These are phyloP conservation scores for Ulota crispa DNA, from an alignment of 225 moss, liverwort and hornwort genomes.

Conservation along the genomic window DNA sequence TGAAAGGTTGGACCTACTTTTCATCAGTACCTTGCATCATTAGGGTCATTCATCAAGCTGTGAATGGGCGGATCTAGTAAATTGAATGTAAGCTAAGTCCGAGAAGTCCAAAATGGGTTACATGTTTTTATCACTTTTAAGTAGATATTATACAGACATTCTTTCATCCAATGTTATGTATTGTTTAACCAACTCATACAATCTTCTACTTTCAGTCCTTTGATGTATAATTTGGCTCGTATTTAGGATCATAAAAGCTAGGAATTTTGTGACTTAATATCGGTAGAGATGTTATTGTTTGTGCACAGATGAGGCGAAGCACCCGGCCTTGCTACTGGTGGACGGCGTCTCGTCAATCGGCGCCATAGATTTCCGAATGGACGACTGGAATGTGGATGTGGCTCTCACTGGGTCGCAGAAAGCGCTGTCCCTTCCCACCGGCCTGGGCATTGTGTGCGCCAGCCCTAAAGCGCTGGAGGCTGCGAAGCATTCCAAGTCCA, in stretches of 20 bases:
- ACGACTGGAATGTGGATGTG: constrained; percentile 94
- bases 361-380: constrained; percentile 87
- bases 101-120: neutral
- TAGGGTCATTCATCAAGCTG: neutral
- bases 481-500: constrained; percentile 68
- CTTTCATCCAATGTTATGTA: no score
- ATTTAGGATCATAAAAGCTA: neutral
- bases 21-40: neutral
- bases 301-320: constrained; percentile 62
- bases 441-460: constrained; percentile 87
- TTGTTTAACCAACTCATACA: no score
- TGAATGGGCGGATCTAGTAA: neutral
- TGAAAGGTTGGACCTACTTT: neutral
- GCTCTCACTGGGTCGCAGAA: constrained; percentile 94
- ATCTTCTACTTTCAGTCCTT: no score
- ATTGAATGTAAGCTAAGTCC: neutral
- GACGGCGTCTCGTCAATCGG: constrained; percentile 96
- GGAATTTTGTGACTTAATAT: neutral
- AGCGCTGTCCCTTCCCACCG: constrained; percentile 82
- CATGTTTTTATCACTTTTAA: neutral
- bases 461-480: constrained; percentile 85
- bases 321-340: constrained; percentile 83
- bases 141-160: neutral
- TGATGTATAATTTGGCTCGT: rapidly evolving
- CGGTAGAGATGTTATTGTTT: neutral